phyloP scores from a whole-genome alignment of 371 early-diverging fungal species.

The Mycotypha africana region DNA sequence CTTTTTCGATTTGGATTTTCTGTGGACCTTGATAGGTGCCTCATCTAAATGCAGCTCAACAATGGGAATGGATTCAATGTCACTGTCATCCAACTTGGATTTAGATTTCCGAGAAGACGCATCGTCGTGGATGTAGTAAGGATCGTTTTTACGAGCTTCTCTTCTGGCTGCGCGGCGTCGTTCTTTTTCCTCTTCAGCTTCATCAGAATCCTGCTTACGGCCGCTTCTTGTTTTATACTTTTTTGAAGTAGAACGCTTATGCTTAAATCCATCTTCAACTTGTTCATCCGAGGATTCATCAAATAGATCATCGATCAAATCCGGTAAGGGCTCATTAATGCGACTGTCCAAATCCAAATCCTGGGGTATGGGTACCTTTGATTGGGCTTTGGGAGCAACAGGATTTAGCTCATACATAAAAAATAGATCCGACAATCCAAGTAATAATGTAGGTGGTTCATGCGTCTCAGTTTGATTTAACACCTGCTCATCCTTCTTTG shows the following conservation, averaged over 20 bases:
- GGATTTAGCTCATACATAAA: conserved; percentile 86
- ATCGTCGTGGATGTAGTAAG: conserved; percentile 63
- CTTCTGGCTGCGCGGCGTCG: conserved; percentile 57
- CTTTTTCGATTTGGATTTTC: conserved; percentile 19
- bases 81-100: conserved; percentile 28
- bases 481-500: conserved; percentile 16
- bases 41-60: conserved; percentile 68
- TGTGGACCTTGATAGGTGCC: conserved; percentile 23
- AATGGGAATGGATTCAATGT: conserved; percentile 79
- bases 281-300: too few species aligned
- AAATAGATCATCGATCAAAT: too few species aligned
- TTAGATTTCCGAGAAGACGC: too few species aligned
- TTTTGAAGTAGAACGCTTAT: too few species aligned
- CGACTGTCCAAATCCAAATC: conserved; percentile 80
- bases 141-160: conserved; percentile 64
- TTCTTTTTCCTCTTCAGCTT: conserved; percentile 37
- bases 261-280: too few species aligned
- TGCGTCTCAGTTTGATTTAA: conserved; percentile 8
- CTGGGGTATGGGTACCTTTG: conserved; percentile 85
- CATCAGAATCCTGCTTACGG: conserved; percentile 18
- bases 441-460: conserved; percentile 30
- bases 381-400: conserved; percentile 88
- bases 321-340: conserved; percentile 72
- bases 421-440: conserved; percentile 59
- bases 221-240: too few species aligned